Evolutionary conservation across 345 rosid species (phyloP).

Genomic region (Odontarrhena argentea): DNA sequence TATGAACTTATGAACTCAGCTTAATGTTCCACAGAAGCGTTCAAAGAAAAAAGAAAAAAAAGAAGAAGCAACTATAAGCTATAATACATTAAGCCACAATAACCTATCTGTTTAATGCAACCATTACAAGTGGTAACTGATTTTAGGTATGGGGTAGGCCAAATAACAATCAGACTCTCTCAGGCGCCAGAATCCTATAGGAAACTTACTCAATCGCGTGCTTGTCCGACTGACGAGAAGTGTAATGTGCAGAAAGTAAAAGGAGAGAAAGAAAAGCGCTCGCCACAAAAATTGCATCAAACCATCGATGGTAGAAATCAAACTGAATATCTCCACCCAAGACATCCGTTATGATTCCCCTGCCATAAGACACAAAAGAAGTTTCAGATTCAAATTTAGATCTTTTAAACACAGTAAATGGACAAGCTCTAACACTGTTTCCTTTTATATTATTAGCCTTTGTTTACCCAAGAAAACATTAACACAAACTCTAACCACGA

Average conservation of each 20-base stretch:
- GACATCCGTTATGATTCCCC: constrained; percentile 82
- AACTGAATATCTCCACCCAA: constrained; percentile 93
- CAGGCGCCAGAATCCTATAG: constrained; percentile 1
- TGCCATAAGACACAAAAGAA: constrained; percentile 38
- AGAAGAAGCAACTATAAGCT: constrained; percentile 14
- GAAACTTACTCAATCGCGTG: constrained; percentile 77
- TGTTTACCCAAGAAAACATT: too few species aligned
- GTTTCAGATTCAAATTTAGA: neutral
- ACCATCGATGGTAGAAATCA: constrained; percentile 90
- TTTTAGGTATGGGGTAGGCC: constrained; percentile 4
- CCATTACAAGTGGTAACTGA: constrained; percentile 1
- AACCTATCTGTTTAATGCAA: neutral
- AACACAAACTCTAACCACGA: too few species aligned
- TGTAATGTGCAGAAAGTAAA: constrained; percentile 84
- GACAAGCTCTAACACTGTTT: neutral
- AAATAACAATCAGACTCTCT: constrained; percentile 8
- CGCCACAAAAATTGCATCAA: constrained; percentile 90
- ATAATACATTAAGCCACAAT: constrained; percentile 12
- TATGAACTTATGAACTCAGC: neutral
- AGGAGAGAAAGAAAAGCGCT: constrained; percentile 88
- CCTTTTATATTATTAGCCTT: too few species aligned
- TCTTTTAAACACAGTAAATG: too few species aligned
- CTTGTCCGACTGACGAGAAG: constrained; percentile 84
- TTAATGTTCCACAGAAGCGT: constrained; percentile 4
- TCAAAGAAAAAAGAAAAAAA: constrained; percentile 2